Base-by-base conservation (phyloP, 805 yeast genomes). In the Candida jianshihensis region DNA sequence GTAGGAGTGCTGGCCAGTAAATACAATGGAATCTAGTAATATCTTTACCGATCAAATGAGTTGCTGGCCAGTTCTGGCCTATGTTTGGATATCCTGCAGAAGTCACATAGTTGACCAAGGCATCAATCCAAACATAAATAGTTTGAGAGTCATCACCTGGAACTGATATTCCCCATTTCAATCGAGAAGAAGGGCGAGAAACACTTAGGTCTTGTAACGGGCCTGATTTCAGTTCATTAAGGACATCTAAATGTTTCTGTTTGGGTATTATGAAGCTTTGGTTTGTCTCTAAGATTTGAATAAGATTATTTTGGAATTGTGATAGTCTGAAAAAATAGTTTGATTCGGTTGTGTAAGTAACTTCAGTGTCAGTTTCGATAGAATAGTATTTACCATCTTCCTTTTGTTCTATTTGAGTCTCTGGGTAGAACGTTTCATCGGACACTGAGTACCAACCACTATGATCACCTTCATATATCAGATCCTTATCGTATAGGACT, bases 41-140 rank as follows among this genome's bases (percentile, higher is more conserved):
- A 54, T 92, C 98, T 51, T 92, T 92, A 1, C 98, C 98, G 22
- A 92, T 74, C 2, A 92, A 63, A 56, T 92, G 97, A 0, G 80
- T 76, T 38, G 56, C 47, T 28, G 53, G 38, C 41, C 53, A 52
- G 14, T 41, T n/a, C 20, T 48, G 34, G 24, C 50, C 31, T 5
- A 48, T 37, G 17, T 54, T 45, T 2, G 81, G 79, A 33, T 71
- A 83, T 3, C 85, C 86, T 3, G 75, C 63, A 1, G 86, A 71
- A 1, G 97, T 84, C 5, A 87, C 37, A 53, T 92, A 92, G 57
- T 88, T 92, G 30, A 82, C 68, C 31, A 92, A 66, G 0, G 98
- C 98, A 61, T 92, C 98, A 41, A 92, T 81, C 98, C 98, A 92
- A 13, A 92, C 98, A 51, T 92, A 92, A 36, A 92, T 78, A 33